Evolutionary conservation across 331 rosid species (phyloP), one percentile per base, ranked within the genome.

Genomic region (Erythrophleum ivorense): DNA sequence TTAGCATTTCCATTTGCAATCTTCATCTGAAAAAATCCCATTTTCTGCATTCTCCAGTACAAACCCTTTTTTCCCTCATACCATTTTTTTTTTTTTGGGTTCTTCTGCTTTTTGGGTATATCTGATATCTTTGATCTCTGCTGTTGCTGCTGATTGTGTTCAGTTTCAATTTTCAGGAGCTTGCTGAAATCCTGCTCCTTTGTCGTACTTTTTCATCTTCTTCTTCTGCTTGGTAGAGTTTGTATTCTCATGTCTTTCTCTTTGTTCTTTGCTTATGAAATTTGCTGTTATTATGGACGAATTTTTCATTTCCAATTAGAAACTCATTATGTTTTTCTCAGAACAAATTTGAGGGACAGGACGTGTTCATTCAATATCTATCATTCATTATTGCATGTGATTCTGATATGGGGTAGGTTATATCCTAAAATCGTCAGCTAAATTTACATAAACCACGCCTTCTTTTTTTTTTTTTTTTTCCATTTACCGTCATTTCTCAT

Each of bases 111-210:
- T 6, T 46, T 57, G 55, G 15, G 38, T 46, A 19, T 48, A 1
- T 5, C 16, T 41, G 24, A 18, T 13, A 78, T 73, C 33, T 50
- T 78, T 70, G 77, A 46, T 60, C 11, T 52, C 50, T 75, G 15
- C 73, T 60, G 70, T 11, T 80, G 78, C 62, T 71, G 57, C 79
- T 84, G 53, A 64, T 83, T 70, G 53, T 64, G 33, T 38, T 11
- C 65, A 55, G 15, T 64, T 80, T 71, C 69, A 41, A 65, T 68
- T 77, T 76, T 72, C 29, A 64, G 77, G 74, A 81, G 63, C 83
- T 83, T 71, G 65, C 67, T 75, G 46, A 83, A 68, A 49, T 81
- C 89, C 16, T 85, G 87, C 87, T 54, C 59, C 81, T n/a, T 62
- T 4, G 9, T 79, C 63, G 31, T 72, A 41, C 18, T 45, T 31